Evolutionary conservation across 2,329 filamentous ascomycete genomes (phyloP), one percentile per base, ranked within the genome.

Genomic region (Dothideomycetes sp.): DNA sequence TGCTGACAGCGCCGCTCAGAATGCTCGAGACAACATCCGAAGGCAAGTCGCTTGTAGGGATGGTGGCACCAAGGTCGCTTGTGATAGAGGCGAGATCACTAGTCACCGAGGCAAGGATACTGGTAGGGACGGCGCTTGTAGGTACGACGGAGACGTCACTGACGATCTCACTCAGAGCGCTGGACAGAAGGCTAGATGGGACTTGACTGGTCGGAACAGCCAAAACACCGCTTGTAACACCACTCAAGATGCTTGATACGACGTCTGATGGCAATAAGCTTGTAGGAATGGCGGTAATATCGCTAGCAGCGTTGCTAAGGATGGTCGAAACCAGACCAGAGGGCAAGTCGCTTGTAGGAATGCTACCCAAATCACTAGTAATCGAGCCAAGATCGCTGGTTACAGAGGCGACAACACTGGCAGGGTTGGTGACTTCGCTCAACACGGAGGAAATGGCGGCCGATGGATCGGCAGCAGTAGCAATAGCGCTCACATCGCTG

Each of bases 271-370:
- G 27, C 27, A 30, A 30, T 10, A 30, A 15, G 16, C 27, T 15
- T 8, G 27, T 30, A 10, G 27, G 27, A 15, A 30, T 15, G 6
- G 7, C 27, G 27, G 27, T 30, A 15, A 30, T 15, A 13, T 8
- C 27, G n/a, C 11, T 6, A 25, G 15, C 12, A 20, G 15, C 32
- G 17, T n/a, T 10, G 19, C n/a, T 34, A 16, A 34, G 11, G 17
- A 34, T 23, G 32, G n/a, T 19, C 4, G 32, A 20, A 13, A 23
- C 12, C 4, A 22, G 10, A 19, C 18, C 18, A 10, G 32, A 13
- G 16, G 32, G 32, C 16, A 34, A 11, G 19, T 9, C 32, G 32
- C 19, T 34, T 23, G 32, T 23, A 11, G 32, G 32, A 32, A 32
- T 9, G 30, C 8, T 9, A 9, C 15, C 13, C 9, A 32, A 4